These are phyloP conservation scores for Candida hispaniensis DNA, from an alignment of 805 yeast species.

Conservation along the genomic window DNA sequence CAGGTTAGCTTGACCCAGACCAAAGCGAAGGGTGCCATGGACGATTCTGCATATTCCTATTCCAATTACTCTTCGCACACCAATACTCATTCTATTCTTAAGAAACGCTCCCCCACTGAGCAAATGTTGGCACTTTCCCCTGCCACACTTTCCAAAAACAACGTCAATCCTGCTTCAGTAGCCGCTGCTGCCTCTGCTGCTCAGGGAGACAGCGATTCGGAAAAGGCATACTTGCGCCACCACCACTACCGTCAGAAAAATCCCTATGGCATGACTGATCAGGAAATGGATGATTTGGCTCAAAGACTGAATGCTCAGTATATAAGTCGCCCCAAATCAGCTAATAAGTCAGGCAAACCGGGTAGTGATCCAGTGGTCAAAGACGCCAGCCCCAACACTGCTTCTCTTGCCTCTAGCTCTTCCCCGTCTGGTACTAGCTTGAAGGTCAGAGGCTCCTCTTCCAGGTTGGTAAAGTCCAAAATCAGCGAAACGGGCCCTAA, in stretches of 20 bases:
- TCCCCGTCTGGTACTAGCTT: too few species aligned
- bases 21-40: conserved; percentile 9
- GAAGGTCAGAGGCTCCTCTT: too few species aligned
- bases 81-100: conserved; percentile 68
- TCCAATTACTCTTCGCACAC: conserved; percentile 11
- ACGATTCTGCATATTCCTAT: conserved; percentile 8
- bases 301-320: conserved; percentile 15
- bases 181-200: conserved; percentile 10
- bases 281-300: conserved; percentile 19
- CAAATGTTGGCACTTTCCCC: conserved; percentile 41
- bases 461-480: too few species aligned
- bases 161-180: conserved; percentile 14
- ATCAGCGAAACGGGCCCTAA: neutral
- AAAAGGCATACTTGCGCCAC: conserved; percentile 28
- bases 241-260: conserved; percentile 32
- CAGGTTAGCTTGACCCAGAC: conserved; percentile 10
- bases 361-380: conserved; percentile 1
- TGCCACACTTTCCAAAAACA: conserved; percentile 10
- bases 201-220: conserved; percentile 18
- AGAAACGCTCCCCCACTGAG: conserved; percentile 77
- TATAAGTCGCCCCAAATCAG: conserved; percentile 8
- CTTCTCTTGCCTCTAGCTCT: too few species aligned
- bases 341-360: conserved; percentile 6
- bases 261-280: conserved; percentile 22
- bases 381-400: conserved; percentile 8